Percentiles rank a stretch among this genome's conserved stretches.
phyloP scores from a whole-genome alignment of 2,329 filamentous ascomycete species.

The Colletotrichum tamarilloi region DNA sequence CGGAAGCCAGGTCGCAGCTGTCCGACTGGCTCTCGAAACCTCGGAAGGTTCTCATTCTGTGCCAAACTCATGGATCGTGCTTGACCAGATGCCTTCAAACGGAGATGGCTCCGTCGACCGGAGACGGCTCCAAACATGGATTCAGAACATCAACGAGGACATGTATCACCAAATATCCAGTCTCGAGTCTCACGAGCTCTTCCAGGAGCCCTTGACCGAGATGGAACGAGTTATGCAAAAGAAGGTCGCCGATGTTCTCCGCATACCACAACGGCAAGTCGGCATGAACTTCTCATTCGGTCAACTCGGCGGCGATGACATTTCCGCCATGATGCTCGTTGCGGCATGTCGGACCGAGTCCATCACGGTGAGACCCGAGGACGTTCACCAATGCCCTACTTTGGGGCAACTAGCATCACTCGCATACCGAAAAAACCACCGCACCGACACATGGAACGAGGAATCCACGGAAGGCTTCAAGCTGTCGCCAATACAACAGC shows the following conservation, averaged over 20 bases:
- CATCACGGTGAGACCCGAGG: conserved; percentile 48
- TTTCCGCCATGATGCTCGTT: conserved; percentile 51
- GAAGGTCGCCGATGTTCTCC: conserved; percentile 50
- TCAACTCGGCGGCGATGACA: conserved; percentile 53
- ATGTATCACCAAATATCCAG: conserved; percentile 58
- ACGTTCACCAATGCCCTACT: conserved; percentile 51
- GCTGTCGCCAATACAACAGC: conserved; percentile 64
- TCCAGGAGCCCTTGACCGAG: conserved; percentile 48
- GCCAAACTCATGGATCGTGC: conserved; percentile 60
- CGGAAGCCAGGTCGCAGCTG: conserved; percentile 53
- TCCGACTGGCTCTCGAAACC: conserved; percentile 44
- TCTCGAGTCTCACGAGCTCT: conserved; percentile 50
- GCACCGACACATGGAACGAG: conserved; percentile 46
- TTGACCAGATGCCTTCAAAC: conserved; percentile 58
- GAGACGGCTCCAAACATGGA: conserved; percentile 62
- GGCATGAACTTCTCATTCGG: conserved; percentile 55
- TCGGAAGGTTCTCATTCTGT: conserved; percentile 46
- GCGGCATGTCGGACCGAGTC: conserved; percentile 51
- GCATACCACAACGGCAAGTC: conserved; percentile 51
- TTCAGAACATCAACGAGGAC: conserved; percentile 62
- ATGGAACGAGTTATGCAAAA: conserved; percentile 53
- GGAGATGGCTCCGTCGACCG: conserved; percentile 52
- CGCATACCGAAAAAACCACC: conserved; percentile 45
- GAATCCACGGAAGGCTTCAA: conserved; percentile 52
- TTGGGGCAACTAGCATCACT: conserved; percentile 51